Evolutionary conservation across 1,284 basidiomycete species (phyloP).

Genomic region (Hymenochaete sp.): DNA sequence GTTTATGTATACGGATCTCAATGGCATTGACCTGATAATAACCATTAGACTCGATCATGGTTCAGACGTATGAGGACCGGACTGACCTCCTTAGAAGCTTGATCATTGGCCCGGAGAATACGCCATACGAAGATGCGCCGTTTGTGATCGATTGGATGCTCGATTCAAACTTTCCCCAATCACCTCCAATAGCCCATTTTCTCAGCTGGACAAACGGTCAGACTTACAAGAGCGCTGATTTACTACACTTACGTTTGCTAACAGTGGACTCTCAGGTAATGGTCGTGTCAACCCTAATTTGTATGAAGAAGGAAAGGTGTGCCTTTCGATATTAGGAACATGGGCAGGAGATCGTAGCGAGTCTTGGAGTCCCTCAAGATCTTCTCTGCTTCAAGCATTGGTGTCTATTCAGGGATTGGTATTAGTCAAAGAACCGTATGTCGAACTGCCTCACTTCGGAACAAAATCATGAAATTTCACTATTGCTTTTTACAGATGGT

Average conservation of each 20-base stretch:
- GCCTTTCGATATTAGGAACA: conserved; percentile 84
- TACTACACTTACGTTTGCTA: background rate
- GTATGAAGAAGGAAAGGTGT: conserved; percentile 95
- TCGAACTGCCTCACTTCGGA: conserved; percentile 13
- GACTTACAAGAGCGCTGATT: background rate
- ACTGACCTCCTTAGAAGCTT: conserved; percentile 80
- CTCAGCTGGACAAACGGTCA: conserved; percentile 81
- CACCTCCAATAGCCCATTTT: conserved; percentile 85
- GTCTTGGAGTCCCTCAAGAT: conserved; percentile 73
- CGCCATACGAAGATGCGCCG: conserved; percentile 88
- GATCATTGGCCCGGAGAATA: conserved; percentile 90
- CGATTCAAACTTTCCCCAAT: conserved; percentile 79
- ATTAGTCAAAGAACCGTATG: conserved; percentile 83
- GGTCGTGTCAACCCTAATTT: conserved; percentile 73
- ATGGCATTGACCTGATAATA: conserved; percentile 6
- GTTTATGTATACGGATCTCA: background rate
- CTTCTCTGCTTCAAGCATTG: conserved; percentile 84
- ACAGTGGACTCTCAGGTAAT: conserved; percentile 36
- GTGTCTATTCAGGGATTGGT: conserved; percentile 93
- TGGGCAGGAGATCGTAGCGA: conserved; percentile 87
- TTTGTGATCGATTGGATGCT: conserved; percentile 94
- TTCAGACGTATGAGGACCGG: conserved; percentile 73
- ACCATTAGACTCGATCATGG: conserved; percentile 54
- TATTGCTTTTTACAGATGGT: conserved; percentile 50
- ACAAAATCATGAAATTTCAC: conserved; percentile 11